Evolutionary conservation across 2,329 filamentous ascomycete species (phyloP), one percentile per base, ranked within the genome.

Genomic region (Phyllosticta citrichinensis): DNA sequence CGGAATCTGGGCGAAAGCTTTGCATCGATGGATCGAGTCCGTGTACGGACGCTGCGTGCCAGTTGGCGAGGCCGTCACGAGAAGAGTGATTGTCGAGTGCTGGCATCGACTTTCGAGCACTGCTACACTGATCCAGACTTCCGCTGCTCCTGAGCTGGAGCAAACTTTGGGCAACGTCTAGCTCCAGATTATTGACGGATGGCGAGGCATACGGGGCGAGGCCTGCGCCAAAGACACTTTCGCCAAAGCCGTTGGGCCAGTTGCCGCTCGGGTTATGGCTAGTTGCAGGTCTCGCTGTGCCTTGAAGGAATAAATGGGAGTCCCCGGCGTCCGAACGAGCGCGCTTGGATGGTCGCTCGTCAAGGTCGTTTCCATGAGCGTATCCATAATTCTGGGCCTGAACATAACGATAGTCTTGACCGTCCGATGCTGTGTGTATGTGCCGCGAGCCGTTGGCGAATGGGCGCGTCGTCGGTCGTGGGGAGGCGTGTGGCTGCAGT

Each of bases 341-440:
- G 52, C 84, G 79, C 71, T 87, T 87, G 20, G 81, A 72, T 3
- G 83, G 83, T 55, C 81, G 77, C 66, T 84, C 79, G 55, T 73
- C 68, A 22, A 68, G 64, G 52, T 65, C 65, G 33, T 58, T 54
- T 25, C 56, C 57, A 22, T 56, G 22, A 20, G 56, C 40, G 11
- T 59, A 58, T n/a, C 57, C 61, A 33, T 59, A 52, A 40, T 30
- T 59, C 5, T 59, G 40, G 2, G 40, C 56, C 19, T 62, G 60
- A 17, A 19, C 51, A 20, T 54, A 54, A 27, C 60, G 55, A 40
- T 62, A 58, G 60, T 27, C 55, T 20, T 62, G 56, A 35, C 55
- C 56, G 52, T 62, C 60, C 33, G 60, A 62, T 47, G 55, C 55
- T n/a, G 56, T 51, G 82, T 80, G 50, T 86, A 25, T 19, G 22